Percentiles rank a stretch among this genome's conserved stretches.
phyloP scores from a whole-genome alignment of 1,139 yeast species.

The Kluyveromyces sp. region DNA sequence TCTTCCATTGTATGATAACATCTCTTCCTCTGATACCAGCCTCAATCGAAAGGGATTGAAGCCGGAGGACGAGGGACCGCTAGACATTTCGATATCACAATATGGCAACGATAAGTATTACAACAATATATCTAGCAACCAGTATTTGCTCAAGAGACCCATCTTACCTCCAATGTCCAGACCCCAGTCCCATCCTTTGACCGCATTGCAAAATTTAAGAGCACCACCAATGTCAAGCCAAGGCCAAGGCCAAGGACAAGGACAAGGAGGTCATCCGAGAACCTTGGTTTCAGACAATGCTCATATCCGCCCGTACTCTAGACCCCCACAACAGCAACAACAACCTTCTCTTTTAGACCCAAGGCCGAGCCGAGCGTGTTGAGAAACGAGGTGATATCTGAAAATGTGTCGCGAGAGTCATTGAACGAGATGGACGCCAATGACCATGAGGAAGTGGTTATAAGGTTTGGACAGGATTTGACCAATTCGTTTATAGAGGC shows the following conservation, averaged over 20 bases:
- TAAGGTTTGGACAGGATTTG: constrained; percentile 7
- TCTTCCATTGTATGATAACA: constrained; percentile 4
- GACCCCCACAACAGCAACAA: neutral
- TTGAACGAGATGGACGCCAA: neutral
- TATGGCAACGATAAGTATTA: constrained; percentile 11
- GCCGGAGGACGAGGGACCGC: neutral
- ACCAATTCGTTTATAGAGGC: constrained; percentile 9
- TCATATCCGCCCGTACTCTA: too few species aligned
- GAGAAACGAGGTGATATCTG: neutral
- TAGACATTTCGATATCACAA: constrained; percentile 8
- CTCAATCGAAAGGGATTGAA: neutral
- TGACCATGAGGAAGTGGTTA: constrained; percentile 5
- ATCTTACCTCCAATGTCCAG: neutral
- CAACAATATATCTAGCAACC: constrained; percentile 14
- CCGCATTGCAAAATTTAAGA: neutral
- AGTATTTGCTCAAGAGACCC: constrained; percentile 11
- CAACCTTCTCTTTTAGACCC: neutral
- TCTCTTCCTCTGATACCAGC: neutral
- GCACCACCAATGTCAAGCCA: constrained; percentile 1
- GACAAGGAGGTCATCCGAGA: neutral
- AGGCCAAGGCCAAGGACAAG: neutral
- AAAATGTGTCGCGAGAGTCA: neutral
- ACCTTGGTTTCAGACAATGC: neutral
- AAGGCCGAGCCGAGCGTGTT: neutral
- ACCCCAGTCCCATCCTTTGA: constrained; percentile 1